Percentiles rank a stretch among this genome's conserved stretches.
Evolutionary conservation across 441 rosid species (phyloP).

Genomic region (Raphanus hybrid): DNA sequence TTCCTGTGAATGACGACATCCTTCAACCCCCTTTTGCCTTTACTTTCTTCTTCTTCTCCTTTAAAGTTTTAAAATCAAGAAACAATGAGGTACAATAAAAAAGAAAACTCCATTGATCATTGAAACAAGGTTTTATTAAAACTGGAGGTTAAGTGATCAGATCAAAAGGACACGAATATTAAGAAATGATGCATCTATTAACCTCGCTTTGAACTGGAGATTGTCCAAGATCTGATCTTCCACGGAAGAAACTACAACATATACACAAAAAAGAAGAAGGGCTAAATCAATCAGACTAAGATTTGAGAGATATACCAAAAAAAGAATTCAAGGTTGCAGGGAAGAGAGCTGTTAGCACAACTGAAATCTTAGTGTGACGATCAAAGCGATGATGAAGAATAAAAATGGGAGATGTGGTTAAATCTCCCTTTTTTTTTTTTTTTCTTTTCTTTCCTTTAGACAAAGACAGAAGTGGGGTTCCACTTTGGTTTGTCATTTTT

Average conservation of each 20-base stretch:
- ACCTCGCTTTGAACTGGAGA: constrained; percentile 22
- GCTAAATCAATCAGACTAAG: background rate
- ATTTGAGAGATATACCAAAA: background rate
- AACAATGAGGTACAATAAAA: background rate
- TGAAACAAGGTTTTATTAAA: background rate
- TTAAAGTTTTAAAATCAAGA: constrained; percentile 4
- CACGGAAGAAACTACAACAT: constrained; percentile 18
- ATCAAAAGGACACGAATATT: background rate
- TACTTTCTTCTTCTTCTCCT: constrained; percentile 14
- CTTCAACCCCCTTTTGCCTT: background rate
- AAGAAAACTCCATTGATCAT: background rate
- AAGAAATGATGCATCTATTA: constrained; percentile 3
- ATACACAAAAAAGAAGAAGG: background rate
- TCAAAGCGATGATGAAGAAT: constrained; percentile 3
- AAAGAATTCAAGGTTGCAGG: background rate
- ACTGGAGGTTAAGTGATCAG: background rate
- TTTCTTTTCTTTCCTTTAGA: background rate
- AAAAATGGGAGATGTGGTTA: constrained; percentile 8
- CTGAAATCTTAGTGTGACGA: constrained; percentile 6
- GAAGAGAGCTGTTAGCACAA: background rate
- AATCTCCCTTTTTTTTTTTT: background rate
- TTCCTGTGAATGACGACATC: constrained; percentile 76
- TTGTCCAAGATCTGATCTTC: constrained; percentile 28
- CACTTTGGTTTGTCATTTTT: constrained; percentile 30
- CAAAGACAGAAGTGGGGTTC: constrained; percentile 27